Percentiles rank a stretch among this genome's conserved stretches.
These are phyloP conservation scores for Venturia nashicola DNA, from an alignment of 2,329 filamentous ascomycete species.

Conservation along the genomic window DNA sequence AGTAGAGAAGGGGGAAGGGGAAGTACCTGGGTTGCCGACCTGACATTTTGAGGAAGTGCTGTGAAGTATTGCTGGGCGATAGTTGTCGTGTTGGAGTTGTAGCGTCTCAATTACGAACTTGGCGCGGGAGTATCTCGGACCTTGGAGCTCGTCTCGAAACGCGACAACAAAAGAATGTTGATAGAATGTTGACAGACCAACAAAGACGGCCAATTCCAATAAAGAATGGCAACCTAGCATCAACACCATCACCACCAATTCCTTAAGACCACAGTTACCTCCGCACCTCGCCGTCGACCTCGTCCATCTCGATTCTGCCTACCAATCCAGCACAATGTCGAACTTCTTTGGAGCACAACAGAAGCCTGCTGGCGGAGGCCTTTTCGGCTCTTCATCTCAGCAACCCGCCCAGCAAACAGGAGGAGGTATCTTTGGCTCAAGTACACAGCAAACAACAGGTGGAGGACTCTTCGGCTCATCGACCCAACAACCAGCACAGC, in stretches of 20 bases:
- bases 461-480: slow-evolving; percentile 28
- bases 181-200: not conserved
- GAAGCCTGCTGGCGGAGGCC: slow-evolving; percentile 18
- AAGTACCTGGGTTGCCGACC: slow-evolving; percentile 45
- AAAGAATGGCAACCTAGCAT: not conserved
- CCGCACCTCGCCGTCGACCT: not conserved
- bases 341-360: slow-evolving; percentile 23
- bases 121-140: not conserved
- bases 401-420: slow-evolving; percentile 17
- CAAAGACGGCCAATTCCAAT: not conserved
- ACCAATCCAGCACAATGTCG: not conserved
- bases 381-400: slow-evolving; percentile 24
- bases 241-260: not conserved
- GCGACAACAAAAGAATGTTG: not conserved
- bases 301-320: not conserved
- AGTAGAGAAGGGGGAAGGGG: not conserved
- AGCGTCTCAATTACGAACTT: not conserved
- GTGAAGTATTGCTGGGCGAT: slow-evolving; percentile 3
- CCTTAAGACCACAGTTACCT: not conserved
- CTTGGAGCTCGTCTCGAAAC: not conserved
- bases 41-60: slow-evolving; percentile 38
- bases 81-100: not conserved
- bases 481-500: slow-evolving; percentile 9
- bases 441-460: slow-evolving; percentile 17
- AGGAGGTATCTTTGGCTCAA: slow-evolving; percentile 22